Evolutionary conservation across 306 rosid genomes (phyloP).

Genomic region (Pueraria montana): DNA sequence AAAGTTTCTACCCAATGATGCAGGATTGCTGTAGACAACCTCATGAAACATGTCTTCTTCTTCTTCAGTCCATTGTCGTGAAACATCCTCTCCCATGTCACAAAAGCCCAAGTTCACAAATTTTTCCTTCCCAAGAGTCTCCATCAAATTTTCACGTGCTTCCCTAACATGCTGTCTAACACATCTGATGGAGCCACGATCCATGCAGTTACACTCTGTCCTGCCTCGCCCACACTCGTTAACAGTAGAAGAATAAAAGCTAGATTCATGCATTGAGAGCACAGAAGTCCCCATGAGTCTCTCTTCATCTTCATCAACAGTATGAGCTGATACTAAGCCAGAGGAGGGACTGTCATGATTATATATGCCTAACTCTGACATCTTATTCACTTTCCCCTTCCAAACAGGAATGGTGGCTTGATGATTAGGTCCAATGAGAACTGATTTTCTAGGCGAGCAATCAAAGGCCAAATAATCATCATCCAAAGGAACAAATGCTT

Average conservation of each 20-base stretch:
- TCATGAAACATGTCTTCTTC: constrained; percentile 62
- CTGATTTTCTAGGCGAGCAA: constrained; percentile 53
- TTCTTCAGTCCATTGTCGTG: constrained; percentile 63
- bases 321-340: constrained; percentile 22
- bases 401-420: constrained; percentile 66
- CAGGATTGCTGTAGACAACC: constrained; percentile 62
- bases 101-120: constrained; percentile 64
- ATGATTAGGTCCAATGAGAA: constrained; percentile 64
- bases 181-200: constrained; percentile 60
- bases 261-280: constrained; percentile 52
- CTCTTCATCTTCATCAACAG: constrained; percentile 46
- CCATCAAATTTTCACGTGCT: constrained; percentile 52
- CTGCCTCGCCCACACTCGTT: constrained; percentile 50
- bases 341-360: neutral
- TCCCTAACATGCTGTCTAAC: constrained; percentile 59
- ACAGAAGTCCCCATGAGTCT: constrained; percentile 59
- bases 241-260: neutral
- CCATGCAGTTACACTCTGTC: constrained; percentile 55
- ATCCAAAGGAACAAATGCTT: constrained; percentile 47
- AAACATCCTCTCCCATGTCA: constrained; percentile 66
- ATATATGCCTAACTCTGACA: constrained; percentile 30
- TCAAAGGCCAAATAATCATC: constrained; percentile 48
- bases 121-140: constrained; percentile 55
- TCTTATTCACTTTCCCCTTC: constrained; percentile 36
- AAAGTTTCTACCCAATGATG: constrained; percentile 61